A percentile compares a stretch with the other conserved stretches of the same genome.
Evolutionary conservation across 2,329 filamentous ascomycete species (phyloP).

Genomic region (Penicillium sp.): DNA sequence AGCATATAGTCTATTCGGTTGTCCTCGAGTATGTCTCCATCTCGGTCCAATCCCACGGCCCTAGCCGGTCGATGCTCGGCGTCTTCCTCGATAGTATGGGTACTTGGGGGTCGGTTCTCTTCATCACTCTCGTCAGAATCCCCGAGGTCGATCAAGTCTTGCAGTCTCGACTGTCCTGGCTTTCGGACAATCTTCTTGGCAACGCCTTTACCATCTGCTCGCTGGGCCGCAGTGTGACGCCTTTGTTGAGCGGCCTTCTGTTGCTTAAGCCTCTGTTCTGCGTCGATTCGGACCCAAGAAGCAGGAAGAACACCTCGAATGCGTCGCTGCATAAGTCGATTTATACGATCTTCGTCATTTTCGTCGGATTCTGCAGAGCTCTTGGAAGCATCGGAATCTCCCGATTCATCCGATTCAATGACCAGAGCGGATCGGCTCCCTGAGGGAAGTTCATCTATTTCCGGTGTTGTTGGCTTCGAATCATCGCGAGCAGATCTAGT

Average conservation of each 20-base stretch:
- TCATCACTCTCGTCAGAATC: slow-evolving; percentile 27
- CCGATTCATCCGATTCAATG: slow-evolving; percentile 15
- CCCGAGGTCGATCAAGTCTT: slow-evolving; percentile 28
- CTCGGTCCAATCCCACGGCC: slow-evolving; percentile 22
- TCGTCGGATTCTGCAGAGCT: slow-evolving; percentile 18
- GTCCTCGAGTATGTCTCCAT: slow-evolving; percentile 39
- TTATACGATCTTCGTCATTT: slow-evolving; percentile 23
- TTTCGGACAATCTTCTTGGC: slow-evolving; percentile 32
- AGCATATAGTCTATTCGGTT: slow-evolving; percentile 43
- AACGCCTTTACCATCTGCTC: slow-evolving; percentile 32
- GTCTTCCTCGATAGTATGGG: slow-evolving; percentile 2
- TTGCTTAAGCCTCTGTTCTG: slow-evolving; percentile 31
- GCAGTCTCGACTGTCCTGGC: slow-evolving; percentile 12
- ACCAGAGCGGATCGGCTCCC: slow-evolving; percentile 14
- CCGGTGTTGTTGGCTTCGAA: slow-evolving; percentile 16
- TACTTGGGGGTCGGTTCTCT: neutral
- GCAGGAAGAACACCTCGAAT: slow-evolving; percentile 49
- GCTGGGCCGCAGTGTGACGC: slow-evolving; percentile 18
- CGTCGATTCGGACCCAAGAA: slow-evolving; percentile 44
- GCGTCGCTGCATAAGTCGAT: slow-evolving; percentile 36
- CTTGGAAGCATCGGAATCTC: slow-evolving; percentile 19
- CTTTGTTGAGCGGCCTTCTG: slow-evolving; percentile 18
- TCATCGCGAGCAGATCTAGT: slow-evolving; percentile 26
- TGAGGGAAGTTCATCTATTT: slow-evolving; percentile 13
- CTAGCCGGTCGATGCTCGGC: slow-evolving; percentile 13